Conservation (phyloP, 176 grass and related monocot genomes). For the Bonia amplexicaulis region DNA sequence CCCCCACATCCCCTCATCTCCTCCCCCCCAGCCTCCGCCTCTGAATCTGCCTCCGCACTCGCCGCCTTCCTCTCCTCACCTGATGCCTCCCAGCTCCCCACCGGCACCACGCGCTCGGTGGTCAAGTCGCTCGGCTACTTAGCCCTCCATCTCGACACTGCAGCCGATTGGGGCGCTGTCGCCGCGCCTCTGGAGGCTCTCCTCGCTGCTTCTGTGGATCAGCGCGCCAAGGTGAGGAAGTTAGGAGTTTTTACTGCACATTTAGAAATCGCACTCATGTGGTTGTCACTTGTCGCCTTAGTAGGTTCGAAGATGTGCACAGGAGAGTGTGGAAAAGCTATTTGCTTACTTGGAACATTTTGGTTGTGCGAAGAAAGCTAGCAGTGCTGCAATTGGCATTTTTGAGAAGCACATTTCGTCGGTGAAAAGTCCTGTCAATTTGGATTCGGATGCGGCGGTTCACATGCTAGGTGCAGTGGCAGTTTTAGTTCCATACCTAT, state of each 20-base stretch:
- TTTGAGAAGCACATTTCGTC: constrained; percentile 70
- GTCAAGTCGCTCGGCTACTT: constrained; percentile 82
- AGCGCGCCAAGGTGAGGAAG: constrained; percentile 72
- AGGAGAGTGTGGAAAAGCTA: constrained; percentile 60
- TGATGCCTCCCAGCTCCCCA: constrained; percentile 35
- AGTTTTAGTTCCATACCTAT: constrained; percentile 49
- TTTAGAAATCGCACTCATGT: not conserved
- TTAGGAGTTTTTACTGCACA: not conserved
- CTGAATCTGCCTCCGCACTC: constrained; percentile 42
- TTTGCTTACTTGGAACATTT: constrained; percentile 47
- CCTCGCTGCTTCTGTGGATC: constrained; percentile 50
- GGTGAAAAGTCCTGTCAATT: constrained; percentile 20
- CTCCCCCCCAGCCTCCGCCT: constrained; percentile 44
- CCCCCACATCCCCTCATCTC: constrained; percentile 45
- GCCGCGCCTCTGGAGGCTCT: constrained; percentile 57
- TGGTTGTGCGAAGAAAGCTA: constrained; percentile 53
- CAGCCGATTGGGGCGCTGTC: constrained; percentile 46
- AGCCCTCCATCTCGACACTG: constrained; percentile 50
- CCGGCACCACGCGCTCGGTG: constrained; percentile 70
- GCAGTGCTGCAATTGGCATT: constrained; percentile 44
- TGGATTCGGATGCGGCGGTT: constrained; percentile 26
- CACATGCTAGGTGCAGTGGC: constrained; percentile 62
- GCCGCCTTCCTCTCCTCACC: constrained; percentile 46
- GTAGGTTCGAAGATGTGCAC: constrained; percentile 83
- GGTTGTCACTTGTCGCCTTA: not conserved